Percentiles rank a stretch among this genome's conserved stretches.
These are phyloP conservation scores for Thielaviopsis ethacetica DNA, from an alignment of 2,329 filamentous ascomycete genomes.

Conservation along the genomic window DNA sequence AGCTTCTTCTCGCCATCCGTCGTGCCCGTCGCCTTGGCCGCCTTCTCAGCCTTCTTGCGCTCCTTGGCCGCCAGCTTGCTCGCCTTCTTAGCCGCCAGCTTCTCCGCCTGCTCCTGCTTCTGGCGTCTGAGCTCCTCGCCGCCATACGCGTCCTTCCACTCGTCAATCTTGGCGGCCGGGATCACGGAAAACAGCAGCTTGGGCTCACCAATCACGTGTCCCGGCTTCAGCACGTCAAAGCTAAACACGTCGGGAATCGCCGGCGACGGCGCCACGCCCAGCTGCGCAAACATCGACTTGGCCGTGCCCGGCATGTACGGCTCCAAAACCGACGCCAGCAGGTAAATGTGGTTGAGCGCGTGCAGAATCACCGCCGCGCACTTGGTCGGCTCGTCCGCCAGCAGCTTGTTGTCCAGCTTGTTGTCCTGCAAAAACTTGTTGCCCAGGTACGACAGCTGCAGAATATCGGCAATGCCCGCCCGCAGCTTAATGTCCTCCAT, in stretches of 20 bases:
- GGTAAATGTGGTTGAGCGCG: constrained; percentile 69
- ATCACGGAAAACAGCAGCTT: constrained; percentile 71
- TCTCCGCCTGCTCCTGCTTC: constrained; percentile 39
- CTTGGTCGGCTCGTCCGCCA: constrained; percentile 36
- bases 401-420: constrained; percentile 36
- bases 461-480: constrained; percentile 44
- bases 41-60: constrained; percentile 23
- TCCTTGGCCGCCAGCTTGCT: constrained; percentile 34
- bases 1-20: constrained; percentile 13
- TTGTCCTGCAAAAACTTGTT: constrained; percentile 36
- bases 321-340: constrained; percentile 61
- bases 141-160: constrained; percentile 67
- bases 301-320: constrained; percentile 79
- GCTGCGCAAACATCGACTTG: constrained; percentile 59
- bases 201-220: constrained; percentile 68
- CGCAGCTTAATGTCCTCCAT: constrained; percentile 59
- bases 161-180: constrained; percentile 61
- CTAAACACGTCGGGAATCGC: constrained; percentile 53
- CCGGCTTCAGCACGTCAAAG: constrained; percentile 44
- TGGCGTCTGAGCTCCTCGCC: constrained; percentile 50
- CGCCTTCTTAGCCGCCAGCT: constrained; percentile 34
- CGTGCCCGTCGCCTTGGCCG: constrained; percentile 14
- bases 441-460: constrained; percentile 46
- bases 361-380: constrained; percentile 50
- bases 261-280: constrained; percentile 36